Percentiles rank a stretch among this genome's conserved stretches.
phyloP scores from a whole-genome alignment of 768 basidiomycete species.

The Kwoniella botswanensis region DNA sequence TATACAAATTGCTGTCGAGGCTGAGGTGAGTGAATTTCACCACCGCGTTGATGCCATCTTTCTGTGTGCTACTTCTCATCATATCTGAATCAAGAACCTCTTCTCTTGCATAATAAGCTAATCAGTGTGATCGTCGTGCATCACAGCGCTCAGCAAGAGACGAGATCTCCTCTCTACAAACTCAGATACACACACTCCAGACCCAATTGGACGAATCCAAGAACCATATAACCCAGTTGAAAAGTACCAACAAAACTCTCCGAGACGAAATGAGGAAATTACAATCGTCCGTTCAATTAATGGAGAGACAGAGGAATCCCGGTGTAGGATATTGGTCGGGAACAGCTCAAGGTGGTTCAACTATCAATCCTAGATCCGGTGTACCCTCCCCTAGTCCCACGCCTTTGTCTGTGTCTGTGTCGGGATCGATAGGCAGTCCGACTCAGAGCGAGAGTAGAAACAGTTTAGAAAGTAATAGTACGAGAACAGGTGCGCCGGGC shows the following conservation, averaged over 20 bases:
- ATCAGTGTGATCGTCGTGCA: background rate
- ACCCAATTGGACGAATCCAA: slow-evolving; percentile 75
- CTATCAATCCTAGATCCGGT: slow-evolving; percentile 8
- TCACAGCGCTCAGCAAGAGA: slow-evolving; percentile 62
- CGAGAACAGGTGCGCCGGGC: background rate
- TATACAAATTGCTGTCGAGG: slow-evolving; percentile 54
- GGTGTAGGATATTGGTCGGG: slow-evolving; percentile 87
- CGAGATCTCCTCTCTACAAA: slow-evolving; percentile 38
- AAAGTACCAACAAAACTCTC: slow-evolving; percentile 81
- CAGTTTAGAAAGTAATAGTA: slow-evolving; percentile 36
- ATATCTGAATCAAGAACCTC: too few relatives aligned
- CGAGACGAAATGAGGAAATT: slow-evolving; percentile 95
- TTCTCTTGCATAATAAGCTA: background rate
- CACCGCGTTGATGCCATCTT: too few relatives aligned
- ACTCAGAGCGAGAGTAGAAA: slow-evolving; percentile 9
- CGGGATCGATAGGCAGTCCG: slow-evolving; percentile 29
- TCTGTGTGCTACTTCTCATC: too few relatives aligned
- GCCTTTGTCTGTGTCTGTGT: background rate
- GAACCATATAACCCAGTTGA: slow-evolving; percentile 71
- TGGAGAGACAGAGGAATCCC: slow-evolving; percentile 89
- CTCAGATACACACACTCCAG: slow-evolving; percentile 62
- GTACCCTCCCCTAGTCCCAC: slow-evolving; percentile 18
- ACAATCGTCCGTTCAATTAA: slow-evolving; percentile 84
- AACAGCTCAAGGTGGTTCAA: slow-evolving; percentile 5
- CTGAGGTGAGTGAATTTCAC: slow-evolving; percentile 59